Evolutionary conservation across 352 stramenopile genomes (phyloP).

Genomic region (Pythium sp.): DNA sequence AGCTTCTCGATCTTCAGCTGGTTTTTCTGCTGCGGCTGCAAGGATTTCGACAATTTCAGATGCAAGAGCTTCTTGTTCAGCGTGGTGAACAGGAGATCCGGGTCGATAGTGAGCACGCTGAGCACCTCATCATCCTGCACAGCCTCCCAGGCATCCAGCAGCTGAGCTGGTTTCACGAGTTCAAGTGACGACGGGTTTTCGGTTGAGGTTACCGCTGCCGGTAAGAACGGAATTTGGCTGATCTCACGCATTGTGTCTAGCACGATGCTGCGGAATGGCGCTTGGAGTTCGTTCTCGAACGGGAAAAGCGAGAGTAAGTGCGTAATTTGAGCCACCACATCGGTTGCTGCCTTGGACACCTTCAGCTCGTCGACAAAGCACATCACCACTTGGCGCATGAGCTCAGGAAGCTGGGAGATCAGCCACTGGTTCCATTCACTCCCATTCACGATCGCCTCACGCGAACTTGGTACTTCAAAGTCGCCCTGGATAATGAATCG

Average conservation of each 20-base stretch:
- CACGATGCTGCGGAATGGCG: constrained; percentile 62
- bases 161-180: constrained; percentile 30
- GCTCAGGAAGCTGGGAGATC: constrained; percentile 55
- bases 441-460: constrained; percentile 77
- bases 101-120: constrained; percentile 10
- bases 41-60: constrained; percentile 29
- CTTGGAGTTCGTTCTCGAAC: constrained; percentile 67
- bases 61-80: constrained; percentile 60
- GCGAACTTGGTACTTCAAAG: constrained; percentile 84
- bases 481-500: constrained; percentile 86
- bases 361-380: constrained; percentile 20
- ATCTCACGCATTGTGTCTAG: constrained; percentile 60
- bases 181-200: background rate
- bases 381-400: constrained; percentile 34
- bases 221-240: constrained; percentile 48
- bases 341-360: background rate
- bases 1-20: constrained; percentile 68
- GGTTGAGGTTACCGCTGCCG: background rate
- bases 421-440: constrained; percentile 90
- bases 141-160: constrained; percentile 48
- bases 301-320: constrained; percentile 55
- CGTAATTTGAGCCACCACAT: constrained; percentile 23
- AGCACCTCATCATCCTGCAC: constrained; percentile 19
- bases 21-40: constrained; percentile 46
- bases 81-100: constrained; percentile 25